A percentile compares a stretch with the other conserved stretches of the same genome.
Conservation (phyloP, 192 early-diverging fungal species). For the Coemansia reversa region DNA sequence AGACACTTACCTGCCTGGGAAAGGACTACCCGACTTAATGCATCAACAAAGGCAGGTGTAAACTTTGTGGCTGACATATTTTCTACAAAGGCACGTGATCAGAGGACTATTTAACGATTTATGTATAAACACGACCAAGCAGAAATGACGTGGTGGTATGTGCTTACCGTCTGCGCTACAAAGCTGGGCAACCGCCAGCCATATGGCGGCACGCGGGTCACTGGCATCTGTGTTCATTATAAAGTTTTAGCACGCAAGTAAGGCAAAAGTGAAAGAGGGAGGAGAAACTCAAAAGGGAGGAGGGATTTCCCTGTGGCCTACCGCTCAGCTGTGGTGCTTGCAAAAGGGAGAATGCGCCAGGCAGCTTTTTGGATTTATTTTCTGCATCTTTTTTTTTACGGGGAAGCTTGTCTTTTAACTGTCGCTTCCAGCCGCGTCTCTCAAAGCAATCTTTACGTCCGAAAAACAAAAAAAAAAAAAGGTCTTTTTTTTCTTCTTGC, state of each 20-base stretch:
- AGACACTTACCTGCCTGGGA: constrained; percentile 33
- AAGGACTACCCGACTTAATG: constrained; percentile 42
- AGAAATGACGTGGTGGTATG: neutral
- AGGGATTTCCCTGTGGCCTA: neutral
- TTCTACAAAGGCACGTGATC: constrained; percentile 20
- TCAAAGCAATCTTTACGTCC: neutral
- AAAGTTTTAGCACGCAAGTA: neutral
- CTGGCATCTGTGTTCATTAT: constrained; percentile 29
- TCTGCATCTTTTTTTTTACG: neutral
- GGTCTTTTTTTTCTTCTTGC: neutral
- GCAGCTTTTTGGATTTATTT: neutral
- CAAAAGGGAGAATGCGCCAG: neutral
- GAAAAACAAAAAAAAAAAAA: neutral
- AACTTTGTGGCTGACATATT: constrained; percentile 14
- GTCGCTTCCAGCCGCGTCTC: neutral
- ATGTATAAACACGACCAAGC: neutral
- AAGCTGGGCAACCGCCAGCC: constrained; percentile 40
- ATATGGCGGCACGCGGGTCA: constrained; percentile 40
- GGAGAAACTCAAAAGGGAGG: neutral
- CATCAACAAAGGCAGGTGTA: constrained; percentile 42
- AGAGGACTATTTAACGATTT: neutral
- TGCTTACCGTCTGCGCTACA: constrained; percentile 35
- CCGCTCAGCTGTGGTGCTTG: neutral
- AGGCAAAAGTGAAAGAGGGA: neutral
- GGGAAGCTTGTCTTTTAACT: neutral